A percentile compares a stretch with the other conserved stretches of the same genome.
Evolutionary conservation across 2,329 filamentous ascomycete species (phyloP).

Genomic region (Metarhizium humberi): DNA sequence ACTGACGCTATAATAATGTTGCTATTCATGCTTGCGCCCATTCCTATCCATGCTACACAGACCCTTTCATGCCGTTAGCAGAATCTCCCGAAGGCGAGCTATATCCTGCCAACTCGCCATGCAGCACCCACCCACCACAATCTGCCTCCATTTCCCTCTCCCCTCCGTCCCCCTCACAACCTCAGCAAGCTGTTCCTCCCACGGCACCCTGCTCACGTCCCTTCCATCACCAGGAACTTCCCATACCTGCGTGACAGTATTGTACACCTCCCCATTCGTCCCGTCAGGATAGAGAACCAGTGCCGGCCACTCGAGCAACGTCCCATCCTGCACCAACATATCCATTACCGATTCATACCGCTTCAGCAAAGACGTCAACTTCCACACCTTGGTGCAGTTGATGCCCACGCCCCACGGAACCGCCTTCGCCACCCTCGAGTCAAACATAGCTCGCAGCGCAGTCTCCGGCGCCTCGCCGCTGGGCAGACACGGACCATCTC

Average conservation of each 20-base stretch:
- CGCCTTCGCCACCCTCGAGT: constrained; percentile 11
- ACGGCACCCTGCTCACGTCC: constrained; percentile 20
- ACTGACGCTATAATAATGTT: too few relatives aligned
- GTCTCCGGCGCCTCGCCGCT: constrained; percentile 39
- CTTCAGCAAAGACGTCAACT: constrained; percentile 45
- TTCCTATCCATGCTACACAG: too few relatives aligned
- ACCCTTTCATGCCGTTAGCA: background rate
- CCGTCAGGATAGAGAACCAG: constrained; percentile 61
- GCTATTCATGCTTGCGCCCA: too few relatives aligned
- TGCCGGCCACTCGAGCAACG: constrained; percentile 33
- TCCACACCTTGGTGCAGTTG: constrained; percentile 59
- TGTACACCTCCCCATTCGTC: constrained; percentile 58
- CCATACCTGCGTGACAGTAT: constrained; percentile 54
- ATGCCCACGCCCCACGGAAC: constrained; percentile 55
- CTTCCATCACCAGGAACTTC: constrained; percentile 26
- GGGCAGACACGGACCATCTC: constrained; percentile 41
- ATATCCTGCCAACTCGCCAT: constrained; percentile 32
- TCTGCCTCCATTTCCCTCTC: constrained; percentile 31
- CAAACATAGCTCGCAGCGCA: constrained; percentile 28
- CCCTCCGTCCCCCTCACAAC: constrained; percentile 27
- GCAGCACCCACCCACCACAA: constrained; percentile 46
- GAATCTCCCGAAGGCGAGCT: constrained; percentile 15
- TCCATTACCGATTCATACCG: constrained; percentile 42
- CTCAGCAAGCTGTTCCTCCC: constrained; percentile 35
- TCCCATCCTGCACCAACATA: constrained; percentile 24